phyloP scores from a whole-genome alignment of 768 basidiomycete species.

The Fibroporia radiculosa region DNA sequence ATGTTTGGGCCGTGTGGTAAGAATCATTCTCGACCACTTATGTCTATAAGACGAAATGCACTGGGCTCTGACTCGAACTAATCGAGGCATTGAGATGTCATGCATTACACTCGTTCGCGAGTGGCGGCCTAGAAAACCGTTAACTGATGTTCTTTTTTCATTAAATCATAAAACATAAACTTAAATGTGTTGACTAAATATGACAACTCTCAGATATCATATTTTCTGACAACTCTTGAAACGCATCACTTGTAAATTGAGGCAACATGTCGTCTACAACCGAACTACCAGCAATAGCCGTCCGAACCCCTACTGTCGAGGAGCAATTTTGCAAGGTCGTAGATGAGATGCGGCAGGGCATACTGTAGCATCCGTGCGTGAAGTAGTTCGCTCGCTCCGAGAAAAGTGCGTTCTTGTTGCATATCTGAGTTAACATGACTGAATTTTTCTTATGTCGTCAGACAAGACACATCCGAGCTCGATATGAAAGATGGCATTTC shows the following conservation, averaged over 20 bases:
- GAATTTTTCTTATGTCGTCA: slow-evolving; percentile 43
- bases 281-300: too few relatives aligned
- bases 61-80: slow-evolving; percentile 65
- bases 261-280: not conserved
- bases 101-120: slow-evolving; percentile 41
- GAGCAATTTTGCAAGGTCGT: slow-evolving; percentile 19
- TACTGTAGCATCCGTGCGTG: slow-evolving; percentile 67
- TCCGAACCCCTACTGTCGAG: too few relatives aligned
- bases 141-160: slow-evolving; percentile 32
- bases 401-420: slow-evolving; percentile 38
- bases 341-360: slow-evolving; percentile 55
- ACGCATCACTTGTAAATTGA: too few relatives aligned
- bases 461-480: slow-evolving; percentile 27
- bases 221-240: not conserved
- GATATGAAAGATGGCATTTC: slow-evolving; percentile 80
- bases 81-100: slow-evolving; percentile 39
- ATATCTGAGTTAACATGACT: not conserved
- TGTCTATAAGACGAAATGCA: slow-evolving; percentile 42
- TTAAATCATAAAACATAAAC: not conserved
- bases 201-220: too few relatives aligned
- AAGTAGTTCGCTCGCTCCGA: slow-evolving; percentile 43
- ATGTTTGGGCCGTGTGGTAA: too few relatives aligned
- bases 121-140: slow-evolving; percentile 65
- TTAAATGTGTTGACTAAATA: too few relatives aligned
- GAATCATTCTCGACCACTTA: not conserved